Percentiles rank a stretch among this genome's conserved stretches.
phyloP scores from a whole-genome alignment of 2,329 filamentous ascomycete species.

The Erysiphe pulchra region DNA sequence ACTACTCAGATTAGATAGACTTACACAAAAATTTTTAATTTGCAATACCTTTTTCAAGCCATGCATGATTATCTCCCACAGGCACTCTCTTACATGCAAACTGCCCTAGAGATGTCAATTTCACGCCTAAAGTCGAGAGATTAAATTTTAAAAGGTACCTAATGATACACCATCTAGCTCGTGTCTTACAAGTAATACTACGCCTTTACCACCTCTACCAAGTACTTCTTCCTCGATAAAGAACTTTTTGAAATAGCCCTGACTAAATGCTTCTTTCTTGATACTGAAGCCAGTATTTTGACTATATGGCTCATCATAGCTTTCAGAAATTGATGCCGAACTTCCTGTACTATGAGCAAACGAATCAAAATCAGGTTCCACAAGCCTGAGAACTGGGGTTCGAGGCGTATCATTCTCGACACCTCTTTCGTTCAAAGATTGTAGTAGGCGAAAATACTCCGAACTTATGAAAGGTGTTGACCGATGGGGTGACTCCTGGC shows the following conservation, averaged over 20 bases:
- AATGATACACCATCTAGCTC: constrained; percentile 70
- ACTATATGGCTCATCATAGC: constrained; percentile 22
- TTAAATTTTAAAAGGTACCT: constrained; percentile 14
- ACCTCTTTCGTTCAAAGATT: constrained; percentile 23
- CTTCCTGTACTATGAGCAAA: constrained; percentile 5
- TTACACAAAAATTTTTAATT: background rate
- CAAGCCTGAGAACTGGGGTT: constrained; percentile 26
- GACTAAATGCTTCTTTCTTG: constrained; percentile 65
- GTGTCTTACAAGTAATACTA: constrained; percentile 83
- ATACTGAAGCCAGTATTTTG: constrained; percentile 37
- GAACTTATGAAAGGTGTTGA: constrained; percentile 50
- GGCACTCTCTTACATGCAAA: constrained; percentile 96
- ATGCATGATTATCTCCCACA: constrained; percentile 78
- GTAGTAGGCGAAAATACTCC: constrained; percentile 87
- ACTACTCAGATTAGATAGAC: constrained; percentile 19
- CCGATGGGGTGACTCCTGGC: constrained; percentile 20
- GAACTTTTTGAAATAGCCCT: constrained; percentile 77
- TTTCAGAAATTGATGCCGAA: constrained; percentile 17
- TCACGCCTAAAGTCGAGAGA: no score
- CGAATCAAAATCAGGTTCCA: constrained; percentile 9
- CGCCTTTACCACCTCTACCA: constrained; percentile 76
- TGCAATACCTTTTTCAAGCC: constrained; percentile 49
- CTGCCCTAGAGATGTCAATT: constrained; percentile 21
- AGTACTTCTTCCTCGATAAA: constrained; percentile 75
- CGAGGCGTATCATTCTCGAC: constrained; percentile 17